Evolutionary conservation across 2,329 filamentous ascomycete species (phyloP), one percentile per base, ranked within the genome.

Genomic region (Atkinsonella texensis): DNA sequence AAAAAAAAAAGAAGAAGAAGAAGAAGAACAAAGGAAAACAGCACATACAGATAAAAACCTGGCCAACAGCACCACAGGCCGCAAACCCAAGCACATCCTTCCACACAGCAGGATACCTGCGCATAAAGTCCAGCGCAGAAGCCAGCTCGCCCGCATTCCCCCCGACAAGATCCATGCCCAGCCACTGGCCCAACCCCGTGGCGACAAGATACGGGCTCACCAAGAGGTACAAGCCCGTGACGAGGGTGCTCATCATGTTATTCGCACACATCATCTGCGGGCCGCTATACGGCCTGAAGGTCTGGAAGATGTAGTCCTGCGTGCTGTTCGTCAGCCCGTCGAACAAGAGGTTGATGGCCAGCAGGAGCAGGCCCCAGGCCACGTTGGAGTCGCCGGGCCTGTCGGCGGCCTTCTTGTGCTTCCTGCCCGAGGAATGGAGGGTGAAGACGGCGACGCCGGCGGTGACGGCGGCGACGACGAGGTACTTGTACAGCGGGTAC

Each of bases 201-300:
- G 76, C 73, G 0, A 85, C 85, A n/a, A 96, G 68, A 71, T 84
- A 88, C 0, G 93, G 93, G 60, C 83, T 86, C 18, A 89, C 63
- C 17, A 91, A 57, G 44, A 98, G 80, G 62, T 95, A 97, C 0
- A 71, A 63, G 18, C 79, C 75, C 3, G 90, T 97, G 52, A 97
- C 74, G 46, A 82, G 63, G 3, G 89, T 91, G 60, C 81, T 85
- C 68, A 97, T 85, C 52, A 95, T 73, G 66, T 97, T 98, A 69
- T 96, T 89, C 40, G 91, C 90, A 65, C 90, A 94, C 93, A 98
- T 98, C 93, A 98, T 98, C 77, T 98, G 93, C 54, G 91, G 89
- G 10, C 93, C 93, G 2, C 82, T 81, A 66, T 93, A 96, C 13
- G 84, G 83, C 57, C 81, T 81, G 70, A 89, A 95, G 7, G 80